Evolutionary conservation across 805 yeast genomes (phyloP), one percentile per base, ranked within the genome.

Genomic region (Zygotorulaspora chibaensis): DNA sequence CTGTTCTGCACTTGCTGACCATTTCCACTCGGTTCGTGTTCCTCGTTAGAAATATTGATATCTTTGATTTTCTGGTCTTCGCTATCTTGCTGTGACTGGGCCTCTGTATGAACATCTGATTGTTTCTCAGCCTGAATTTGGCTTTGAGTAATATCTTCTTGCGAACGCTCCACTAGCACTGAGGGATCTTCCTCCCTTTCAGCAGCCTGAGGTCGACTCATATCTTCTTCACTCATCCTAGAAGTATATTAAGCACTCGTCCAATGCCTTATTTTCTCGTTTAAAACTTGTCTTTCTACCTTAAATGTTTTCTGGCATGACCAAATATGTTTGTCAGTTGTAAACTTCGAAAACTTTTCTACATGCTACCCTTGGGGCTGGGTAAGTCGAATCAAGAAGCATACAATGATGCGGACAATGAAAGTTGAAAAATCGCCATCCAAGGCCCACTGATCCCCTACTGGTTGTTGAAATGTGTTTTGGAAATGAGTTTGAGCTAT

Each of bases 401-500:
- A 5, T 20, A 20, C 25, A 20, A 20, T 20, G 25, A 20, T 20
- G 25, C 25, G 7, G 25, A 20, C 25, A 20, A 20, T 20, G 25
- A 7, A 20, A 20, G 25, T 5, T 20, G 25, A 20, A 20, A 7
- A 20, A 7, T 20, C 25, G 4, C 25, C 25, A 20, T 7, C 7
- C 25, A 20, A 20, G 25, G 25, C 7, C 25, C 25, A 20, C 7
- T 20, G 7, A 20, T 5, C 25, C 25, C 25, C 25, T 20, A 4
- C 7, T 20, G 25, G 25, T 7, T 20, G 25, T 20, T 7, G 25
- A 4, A 7, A 20, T 20, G 25, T 5, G 25, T 5, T 20, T 35
- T 13, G 2, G 27, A 27, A n/a, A 48, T 48, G 52, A 50, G 48
- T 12, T 38, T 51, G 49, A 36, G 37, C n/a, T 60, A 58, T 35